Base-by-base conservation (phyloP, 345 rosid species). In the Adansonia digitata region DNA sequence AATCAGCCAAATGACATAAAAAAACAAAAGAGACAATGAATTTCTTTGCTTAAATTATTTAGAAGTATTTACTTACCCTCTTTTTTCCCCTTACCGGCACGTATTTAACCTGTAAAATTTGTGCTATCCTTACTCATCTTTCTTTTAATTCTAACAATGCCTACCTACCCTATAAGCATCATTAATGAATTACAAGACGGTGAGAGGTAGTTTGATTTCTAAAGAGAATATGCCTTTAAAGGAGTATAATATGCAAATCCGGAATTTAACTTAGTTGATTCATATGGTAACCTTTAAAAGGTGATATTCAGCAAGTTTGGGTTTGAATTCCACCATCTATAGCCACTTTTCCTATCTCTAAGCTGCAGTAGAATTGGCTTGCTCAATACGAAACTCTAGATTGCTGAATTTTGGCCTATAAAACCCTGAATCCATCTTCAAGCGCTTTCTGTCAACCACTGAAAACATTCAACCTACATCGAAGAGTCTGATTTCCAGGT, bases 401-500 rank as follows among this genome's bases (percentile, higher is more conserved):
- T 57, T 45, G 46, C 65, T 57, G 11, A 56, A 29, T n/a, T n/a
- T n/a, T n/a, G n/a, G n/a, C 9, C 62, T 63, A 71, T 60, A 66
- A 70, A 71, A 22, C 59, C 40, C 51, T 40, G 45, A n/a, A 29
- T 10, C 57, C 59, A 49, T 69, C 78, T 67, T 75, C 31, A 69
- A 49, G 26, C 60, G 61, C 51, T 67, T 62, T 73, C 64, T 71
- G 20, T 64, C 71, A 37, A 45, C 37, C 71, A 13, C 34, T 13
- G n/a, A n/a, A n/a, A 55, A 55, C 27, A 22, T 53, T 72, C 39
- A 22, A 61, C 39, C 65, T 60, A 13, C 17, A 48, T 82, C 84
- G 83, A 81, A 63, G 46, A 67, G 2, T 51, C 71, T 39, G 81
- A 69, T 20, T 61, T 79, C 42, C 78, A 81, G 75, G 59, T 40